A percentile compares a stretch with the other conserved stretches of the same genome.
phyloP scores from a whole-genome alignment of 192 early-diverging fungal species.

The Backusella parvicylindrica region DNA sequence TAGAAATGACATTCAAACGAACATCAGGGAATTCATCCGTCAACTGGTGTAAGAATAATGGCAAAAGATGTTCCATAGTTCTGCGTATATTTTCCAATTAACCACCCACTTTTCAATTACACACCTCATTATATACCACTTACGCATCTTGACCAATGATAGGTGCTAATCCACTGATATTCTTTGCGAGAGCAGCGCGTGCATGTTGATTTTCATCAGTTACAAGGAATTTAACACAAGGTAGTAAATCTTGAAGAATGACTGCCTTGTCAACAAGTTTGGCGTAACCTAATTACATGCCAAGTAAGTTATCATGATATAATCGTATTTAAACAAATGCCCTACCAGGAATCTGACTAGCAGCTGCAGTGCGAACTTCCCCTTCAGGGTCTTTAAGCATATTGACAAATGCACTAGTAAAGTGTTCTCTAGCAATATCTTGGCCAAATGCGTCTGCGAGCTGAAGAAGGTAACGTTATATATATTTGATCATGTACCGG shows the following conservation, averaged over 20 bases:
- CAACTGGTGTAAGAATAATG: slow-evolving; percentile 93
- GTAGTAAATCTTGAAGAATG: slow-evolving; percentile 77
- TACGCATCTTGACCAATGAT: slow-evolving; percentile 91
- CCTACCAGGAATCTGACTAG: slow-evolving; percentile 79
- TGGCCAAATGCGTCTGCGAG: slow-evolving; percentile 76
- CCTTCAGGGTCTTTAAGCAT: slow-evolving; percentile 95
- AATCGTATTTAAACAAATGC: not conserved
- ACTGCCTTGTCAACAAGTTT: slow-evolving; percentile 77
- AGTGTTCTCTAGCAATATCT: slow-evolving; percentile 79
- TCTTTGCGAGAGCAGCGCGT: slow-evolving; percentile 89
- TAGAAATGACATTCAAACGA: slow-evolving; percentile 97
- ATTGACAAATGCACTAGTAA: slow-evolving; percentile 81
- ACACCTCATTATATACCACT: slow-evolving; percentile 17
- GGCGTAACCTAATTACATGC: slow-evolving; percentile 34
- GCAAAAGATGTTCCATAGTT: slow-evolving; percentile 91
- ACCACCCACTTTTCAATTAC: not conserved
- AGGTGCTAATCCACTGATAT: slow-evolving; percentile 94
- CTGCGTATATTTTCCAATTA: slow-evolving; percentile 31
- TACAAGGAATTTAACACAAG: slow-evolving; percentile 90
- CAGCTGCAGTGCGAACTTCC: slow-evolving; percentile 94
- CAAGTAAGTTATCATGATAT: not conserved
- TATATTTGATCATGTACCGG: not conserved
- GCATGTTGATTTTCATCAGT: slow-evolving; percentile 96
- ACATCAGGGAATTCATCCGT: slow-evolving; percentile 99
- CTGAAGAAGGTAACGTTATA: slow-evolving; percentile 35